Evolutionary conservation across 306 rosid genomes (phyloP).

Genomic region (Corylus americana): DNA sequence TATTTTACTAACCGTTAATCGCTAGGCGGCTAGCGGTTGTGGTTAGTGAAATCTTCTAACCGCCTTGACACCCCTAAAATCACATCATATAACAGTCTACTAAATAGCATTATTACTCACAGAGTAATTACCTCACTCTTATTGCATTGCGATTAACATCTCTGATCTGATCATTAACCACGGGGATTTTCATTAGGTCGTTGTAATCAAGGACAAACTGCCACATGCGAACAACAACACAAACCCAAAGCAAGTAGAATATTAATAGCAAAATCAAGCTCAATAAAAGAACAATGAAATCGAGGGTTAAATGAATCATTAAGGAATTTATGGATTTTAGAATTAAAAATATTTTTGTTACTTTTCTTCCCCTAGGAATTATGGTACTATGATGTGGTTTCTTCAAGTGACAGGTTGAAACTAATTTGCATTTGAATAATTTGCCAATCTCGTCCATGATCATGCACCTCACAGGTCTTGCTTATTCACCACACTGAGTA

Average conservation of each 20-base stretch:
- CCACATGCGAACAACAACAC: conserved; percentile 31
- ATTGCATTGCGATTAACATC: conserved; percentile 19
- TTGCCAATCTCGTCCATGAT: not conserved
- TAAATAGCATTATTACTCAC: not conserved
- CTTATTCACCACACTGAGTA: not conserved
- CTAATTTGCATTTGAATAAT: not conserved
- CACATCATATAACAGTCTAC: too few relatives aligned
- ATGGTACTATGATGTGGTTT: not conserved
- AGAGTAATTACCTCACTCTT: conserved; percentile 54
- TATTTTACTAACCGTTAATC: too few relatives aligned
- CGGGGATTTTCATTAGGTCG: conserved; percentile 68
- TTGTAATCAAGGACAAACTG: conserved; percentile 76
- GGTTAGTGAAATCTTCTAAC: too few relatives aligned
- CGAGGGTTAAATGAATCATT: not conserved
- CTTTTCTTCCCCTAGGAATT: not conserved
- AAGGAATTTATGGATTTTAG: not conserved
- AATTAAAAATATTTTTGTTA: not conserved
- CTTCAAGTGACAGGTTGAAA: not conserved
- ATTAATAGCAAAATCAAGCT: conserved; percentile 14
- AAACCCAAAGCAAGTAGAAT: conserved; percentile 32
- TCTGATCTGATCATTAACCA: conserved; percentile 42
- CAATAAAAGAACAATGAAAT: not conserved
- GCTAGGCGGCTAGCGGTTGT: too few relatives aligned
- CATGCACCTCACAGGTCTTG: not conserved
- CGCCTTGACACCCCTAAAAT: too few relatives aligned